Evolutionary conservation across 257 asterid genomes (phyloP).

Genomic region (Phtheirospermum japonicum): DNA sequence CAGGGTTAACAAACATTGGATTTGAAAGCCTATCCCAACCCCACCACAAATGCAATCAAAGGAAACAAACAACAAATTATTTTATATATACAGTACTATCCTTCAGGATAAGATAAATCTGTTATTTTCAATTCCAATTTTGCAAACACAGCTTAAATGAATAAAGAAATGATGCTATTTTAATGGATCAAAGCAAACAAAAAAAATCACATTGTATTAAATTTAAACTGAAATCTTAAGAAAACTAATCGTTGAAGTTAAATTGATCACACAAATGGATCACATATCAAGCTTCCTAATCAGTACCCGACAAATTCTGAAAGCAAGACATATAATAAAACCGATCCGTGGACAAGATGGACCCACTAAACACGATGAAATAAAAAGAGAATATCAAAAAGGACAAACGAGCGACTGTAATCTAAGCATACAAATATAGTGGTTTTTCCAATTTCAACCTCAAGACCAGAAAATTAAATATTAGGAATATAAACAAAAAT

Average conservation of each 20-base stretch:
- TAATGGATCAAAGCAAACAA: constrained; percentile 13
- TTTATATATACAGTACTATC: too few relatives aligned
- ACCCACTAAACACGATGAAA: not conserved
- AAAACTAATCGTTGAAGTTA: not conserved
- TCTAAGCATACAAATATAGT: too few relatives aligned
- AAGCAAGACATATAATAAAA: not conserved
- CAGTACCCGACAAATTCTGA: constrained; percentile 6
- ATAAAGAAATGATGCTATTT: constrained; percentile 4
- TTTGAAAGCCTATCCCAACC: too few relatives aligned
- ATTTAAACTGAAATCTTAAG: not conserved
- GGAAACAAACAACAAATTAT: too few relatives aligned
- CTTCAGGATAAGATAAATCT: too few relatives aligned
- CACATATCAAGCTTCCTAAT: constrained; percentile 10
- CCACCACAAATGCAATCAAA: too few relatives aligned
- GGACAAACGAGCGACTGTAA: too few relatives aligned
- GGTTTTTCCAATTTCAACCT: too few relatives aligned
- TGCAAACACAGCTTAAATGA: too few relatives aligned
- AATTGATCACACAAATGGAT: constrained; percentile 6
- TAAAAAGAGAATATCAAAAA: not conserved
- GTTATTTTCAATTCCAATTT: too few relatives aligned
- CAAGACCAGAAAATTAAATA: too few relatives aligned
- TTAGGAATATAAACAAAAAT: not conserved
- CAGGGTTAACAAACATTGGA: too few relatives aligned
- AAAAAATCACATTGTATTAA: not conserved
- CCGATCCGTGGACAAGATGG: not conserved